phyloP scores from a whole-genome alignment of 1,139 yeast genomes.

The Yamadazyma spencermartinsiae region DNA sequence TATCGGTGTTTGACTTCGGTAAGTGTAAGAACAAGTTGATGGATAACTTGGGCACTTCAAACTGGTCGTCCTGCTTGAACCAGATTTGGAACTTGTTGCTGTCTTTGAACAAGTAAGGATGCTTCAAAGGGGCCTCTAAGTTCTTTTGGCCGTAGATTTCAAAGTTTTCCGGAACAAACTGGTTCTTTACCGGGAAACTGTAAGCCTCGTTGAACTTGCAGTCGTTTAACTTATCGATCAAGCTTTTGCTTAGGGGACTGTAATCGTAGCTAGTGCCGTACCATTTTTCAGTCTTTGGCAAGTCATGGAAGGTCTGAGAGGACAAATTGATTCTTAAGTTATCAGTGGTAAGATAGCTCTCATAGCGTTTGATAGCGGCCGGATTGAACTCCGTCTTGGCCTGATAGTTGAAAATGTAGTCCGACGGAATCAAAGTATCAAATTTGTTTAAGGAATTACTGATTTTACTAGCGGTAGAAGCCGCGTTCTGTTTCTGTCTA shows the following conservation, averaged over 20 bases:
- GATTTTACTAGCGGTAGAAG: slow-evolving; percentile 57
- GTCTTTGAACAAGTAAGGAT: slow-evolving; percentile 41
- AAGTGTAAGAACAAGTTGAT: slow-evolving; percentile 64
- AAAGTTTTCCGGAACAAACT: slow-evolving; percentile 79
- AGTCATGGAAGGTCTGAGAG: slow-evolving; percentile 45
- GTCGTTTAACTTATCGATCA: slow-evolving; percentile 34
- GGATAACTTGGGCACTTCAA: slow-evolving; percentile 84
- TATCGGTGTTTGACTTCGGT: slow-evolving; percentile 62
- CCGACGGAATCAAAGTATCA: slow-evolving; percentile 56
- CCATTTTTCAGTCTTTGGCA: slow-evolving; percentile 64
- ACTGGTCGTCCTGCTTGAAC: slow-evolving; percentile 90
- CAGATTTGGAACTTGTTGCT: slow-evolving; percentile 52
- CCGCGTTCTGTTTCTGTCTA: slow-evolving; percentile 64
- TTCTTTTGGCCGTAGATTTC: slow-evolving; percentile 48
- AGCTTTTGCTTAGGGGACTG: slow-evolving; percentile 40
- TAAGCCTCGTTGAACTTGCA: slow-evolving; percentile 41
- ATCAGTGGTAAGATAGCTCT: slow-evolving; percentile 49
- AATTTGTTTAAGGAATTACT: slow-evolving; percentile 46
- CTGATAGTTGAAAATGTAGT: slow-evolving; percentile 57
- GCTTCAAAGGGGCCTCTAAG: slow-evolving; percentile 26
- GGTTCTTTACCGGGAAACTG: slow-evolving; percentile 68
- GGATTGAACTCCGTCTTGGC: slow-evolving; percentile 63
- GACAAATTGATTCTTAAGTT: slow-evolving; percentile 65
- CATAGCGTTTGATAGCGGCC: slow-evolving; percentile 50
- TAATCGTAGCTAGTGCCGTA: slow-evolving; percentile 81